Evolutionary conservation across 352 stramenopile species (phyloP).

Genomic region (Thraustotheca clavata): DNA sequence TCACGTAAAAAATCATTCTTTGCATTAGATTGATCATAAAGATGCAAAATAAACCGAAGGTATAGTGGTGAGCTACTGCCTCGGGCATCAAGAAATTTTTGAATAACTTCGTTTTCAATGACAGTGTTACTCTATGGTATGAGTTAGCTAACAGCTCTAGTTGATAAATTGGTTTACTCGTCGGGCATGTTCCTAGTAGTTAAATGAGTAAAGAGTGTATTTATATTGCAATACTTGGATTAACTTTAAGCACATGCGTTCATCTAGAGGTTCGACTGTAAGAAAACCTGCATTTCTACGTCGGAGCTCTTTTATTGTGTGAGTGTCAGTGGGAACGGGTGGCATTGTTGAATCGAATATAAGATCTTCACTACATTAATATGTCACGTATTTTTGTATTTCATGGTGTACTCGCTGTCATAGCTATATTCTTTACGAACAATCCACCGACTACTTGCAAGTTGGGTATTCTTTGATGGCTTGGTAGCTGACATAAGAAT

Average conservation of each 20-base stretch:
- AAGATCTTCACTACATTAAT: constrained; percentile 36
- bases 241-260: constrained; percentile 49
- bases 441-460: constrained; percentile 36
- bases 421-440: constrained; percentile 44
- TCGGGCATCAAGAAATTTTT: constrained; percentile 33
- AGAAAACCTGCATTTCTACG: constrained; percentile 52
- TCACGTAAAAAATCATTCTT: background rate
- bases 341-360: constrained; percentile 52
- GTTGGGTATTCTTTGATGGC: constrained; percentile 23
- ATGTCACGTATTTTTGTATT: background rate
- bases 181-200: constrained; percentile 2
- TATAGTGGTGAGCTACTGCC: constrained; percentile 66
- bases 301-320: constrained; percentile 63
- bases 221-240: constrained; percentile 29
- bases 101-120: constrained; percentile 33
- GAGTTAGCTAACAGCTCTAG: background rate
- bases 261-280: constrained; percentile 58
- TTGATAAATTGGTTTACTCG: constrained; percentile 1
- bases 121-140: constrained; percentile 1
- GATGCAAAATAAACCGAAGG: constrained; percentile 26
- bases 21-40: constrained; percentile 23
- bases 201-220: background rate
- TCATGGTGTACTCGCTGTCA: constrained; percentile 45
- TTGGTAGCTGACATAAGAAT: constrained; percentile 68
- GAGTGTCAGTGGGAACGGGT: constrained; percentile 38